phyloP scores from a whole-genome alignment of 306 rosid species.

The Quercus variabilis region DNA sequence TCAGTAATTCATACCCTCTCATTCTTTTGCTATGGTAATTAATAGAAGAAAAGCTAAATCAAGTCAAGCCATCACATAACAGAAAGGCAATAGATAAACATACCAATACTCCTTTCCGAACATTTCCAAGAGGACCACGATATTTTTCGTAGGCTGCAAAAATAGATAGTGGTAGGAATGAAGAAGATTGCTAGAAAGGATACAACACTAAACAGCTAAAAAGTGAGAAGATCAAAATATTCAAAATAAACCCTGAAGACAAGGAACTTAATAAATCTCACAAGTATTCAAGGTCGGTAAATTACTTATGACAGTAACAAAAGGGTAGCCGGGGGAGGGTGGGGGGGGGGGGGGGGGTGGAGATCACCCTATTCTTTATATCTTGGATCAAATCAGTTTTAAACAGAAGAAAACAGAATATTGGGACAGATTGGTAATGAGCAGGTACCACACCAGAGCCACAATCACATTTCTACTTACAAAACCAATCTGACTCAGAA shows the following conservation, averaged over 20 bases:
- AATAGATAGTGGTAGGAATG: slow-evolving; percentile 10
- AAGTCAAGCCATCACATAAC: slow-evolving; percentile 8
- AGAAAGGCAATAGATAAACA: slow-evolving; percentile 24
- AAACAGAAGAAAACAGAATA: neutral
- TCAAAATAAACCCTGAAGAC: neutral
- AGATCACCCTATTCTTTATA: neutral
- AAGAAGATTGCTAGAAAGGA: neutral
- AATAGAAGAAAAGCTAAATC: neutral
- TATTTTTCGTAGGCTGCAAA: slow-evolving; percentile 73
- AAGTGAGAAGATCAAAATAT: neutral
- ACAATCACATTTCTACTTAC: neutral
- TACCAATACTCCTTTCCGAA: slow-evolving; percentile 98
- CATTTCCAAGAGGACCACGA: slow-evolving; percentile 94
- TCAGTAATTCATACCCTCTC: neutral
- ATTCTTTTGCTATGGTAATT: neutral
- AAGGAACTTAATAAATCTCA: neutral
- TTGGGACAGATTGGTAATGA: neutral
- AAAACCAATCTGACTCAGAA: neutral
- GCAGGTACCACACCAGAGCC: neutral
- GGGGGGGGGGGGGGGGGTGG: rapidly evolving
- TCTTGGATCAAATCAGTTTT: neutral
- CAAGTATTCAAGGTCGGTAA: neutral
- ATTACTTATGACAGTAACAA: neutral
- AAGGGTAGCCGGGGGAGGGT: no score
- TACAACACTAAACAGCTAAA: neutral